phyloP scores from a whole-genome alignment of 352 stramenopile species.

The Phytophthora megakarya region DNA sequence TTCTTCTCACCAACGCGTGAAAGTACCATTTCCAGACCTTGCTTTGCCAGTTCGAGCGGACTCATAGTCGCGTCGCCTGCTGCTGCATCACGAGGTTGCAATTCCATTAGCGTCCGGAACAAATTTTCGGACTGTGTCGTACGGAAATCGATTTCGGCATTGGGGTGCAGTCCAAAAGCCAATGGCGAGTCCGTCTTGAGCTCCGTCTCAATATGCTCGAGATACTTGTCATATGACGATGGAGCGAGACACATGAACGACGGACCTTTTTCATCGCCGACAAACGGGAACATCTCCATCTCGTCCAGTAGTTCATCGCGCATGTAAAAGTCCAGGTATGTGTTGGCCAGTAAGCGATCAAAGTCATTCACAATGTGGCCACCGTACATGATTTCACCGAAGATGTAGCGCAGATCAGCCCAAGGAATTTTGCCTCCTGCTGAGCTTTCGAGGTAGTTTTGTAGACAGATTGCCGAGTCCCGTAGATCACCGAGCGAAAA shows the following conservation, averaged over 20 bases:
- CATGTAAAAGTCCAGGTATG: slow-evolving; percentile 99
- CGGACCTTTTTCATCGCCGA: slow-evolving; percentile 95
- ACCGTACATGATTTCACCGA: slow-evolving; percentile 97
- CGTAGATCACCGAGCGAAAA: slow-evolving; percentile 96
- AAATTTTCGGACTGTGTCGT: slow-evolving; percentile 96
- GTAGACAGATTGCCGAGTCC: slow-evolving; percentile 94
- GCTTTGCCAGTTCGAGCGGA: slow-evolving; percentile 92
- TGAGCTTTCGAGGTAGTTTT: slow-evolving; percentile 98
- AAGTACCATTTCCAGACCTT: slow-evolving; percentile 92
- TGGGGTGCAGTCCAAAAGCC: slow-evolving; percentile 97
- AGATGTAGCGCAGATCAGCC: slow-evolving; percentile 97
- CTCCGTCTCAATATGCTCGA: slow-evolving; percentile 97
- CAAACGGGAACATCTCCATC: slow-evolving; percentile 98
- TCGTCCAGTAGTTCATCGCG: slow-evolving; percentile 97
- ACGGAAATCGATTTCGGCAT: slow-evolving; percentile 98
- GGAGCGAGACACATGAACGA: slow-evolving; percentile 95
- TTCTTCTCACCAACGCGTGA: slow-evolving; percentile 96
- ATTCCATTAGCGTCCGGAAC: slow-evolving; percentile 95
- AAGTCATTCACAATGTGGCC: slow-evolving; percentile 97
- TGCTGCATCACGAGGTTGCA: slow-evolving; percentile 92
- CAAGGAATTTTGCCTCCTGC: slow-evolving; percentile 95
- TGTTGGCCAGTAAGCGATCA: slow-evolving; percentile 94
- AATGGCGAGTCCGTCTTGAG: slow-evolving; percentile 97
- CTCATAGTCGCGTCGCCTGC: slow-evolving; percentile 89
- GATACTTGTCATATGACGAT: slow-evolving; percentile 97